phyloP scores from a whole-genome alignment of 2,329 filamentous ascomycete genomes.

The Penicillium sp. region DNA sequence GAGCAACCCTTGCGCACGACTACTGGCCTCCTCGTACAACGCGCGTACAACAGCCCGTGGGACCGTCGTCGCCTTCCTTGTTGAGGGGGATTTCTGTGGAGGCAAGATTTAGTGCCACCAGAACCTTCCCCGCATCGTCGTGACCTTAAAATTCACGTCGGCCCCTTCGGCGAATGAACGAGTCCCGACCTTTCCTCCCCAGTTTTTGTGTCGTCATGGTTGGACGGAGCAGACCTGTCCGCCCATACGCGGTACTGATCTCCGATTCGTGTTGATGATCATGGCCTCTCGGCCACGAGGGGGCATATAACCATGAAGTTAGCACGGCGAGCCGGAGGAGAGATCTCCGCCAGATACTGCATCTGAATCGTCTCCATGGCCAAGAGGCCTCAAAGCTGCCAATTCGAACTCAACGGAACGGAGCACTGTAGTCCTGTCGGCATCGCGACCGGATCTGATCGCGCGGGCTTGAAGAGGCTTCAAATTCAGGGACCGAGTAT shows the following conservation, averaged over 20 bases:
- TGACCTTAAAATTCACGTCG: constrained; percentile 9
- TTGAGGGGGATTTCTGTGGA: not conserved
- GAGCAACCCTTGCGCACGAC: not conserved
- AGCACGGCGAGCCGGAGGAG: not conserved
- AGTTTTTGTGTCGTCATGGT: constrained; percentile 6
- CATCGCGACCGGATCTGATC: not conserved
- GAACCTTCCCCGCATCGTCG: constrained; percentile 13
- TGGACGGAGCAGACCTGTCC: constrained; percentile 22
- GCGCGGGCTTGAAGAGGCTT: not conserved
- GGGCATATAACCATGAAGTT: not conserved
- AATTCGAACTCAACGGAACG: constrained; percentile 2
- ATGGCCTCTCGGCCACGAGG: not conserved
- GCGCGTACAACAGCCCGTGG: not conserved
- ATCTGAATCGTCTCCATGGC: not conserved
- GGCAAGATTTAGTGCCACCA: not conserved
- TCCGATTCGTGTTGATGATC: not conserved
- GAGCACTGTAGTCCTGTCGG: constrained; percentile 24
- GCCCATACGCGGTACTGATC: not conserved
- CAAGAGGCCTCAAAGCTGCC: not conserved
- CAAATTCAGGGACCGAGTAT: not conserved
- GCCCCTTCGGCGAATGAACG: constrained; percentile 7
- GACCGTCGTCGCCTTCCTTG: not conserved
- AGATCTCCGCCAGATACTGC: not conserved
- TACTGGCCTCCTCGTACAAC: not conserved
- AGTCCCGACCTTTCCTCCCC: constrained; percentile 5